Percentiles rank a stretch among this genome's conserved stretches.
phyloP scores from a whole-genome alignment of 164 flowering plant genomes.

The Cinnamomum micranthum region DNA sequence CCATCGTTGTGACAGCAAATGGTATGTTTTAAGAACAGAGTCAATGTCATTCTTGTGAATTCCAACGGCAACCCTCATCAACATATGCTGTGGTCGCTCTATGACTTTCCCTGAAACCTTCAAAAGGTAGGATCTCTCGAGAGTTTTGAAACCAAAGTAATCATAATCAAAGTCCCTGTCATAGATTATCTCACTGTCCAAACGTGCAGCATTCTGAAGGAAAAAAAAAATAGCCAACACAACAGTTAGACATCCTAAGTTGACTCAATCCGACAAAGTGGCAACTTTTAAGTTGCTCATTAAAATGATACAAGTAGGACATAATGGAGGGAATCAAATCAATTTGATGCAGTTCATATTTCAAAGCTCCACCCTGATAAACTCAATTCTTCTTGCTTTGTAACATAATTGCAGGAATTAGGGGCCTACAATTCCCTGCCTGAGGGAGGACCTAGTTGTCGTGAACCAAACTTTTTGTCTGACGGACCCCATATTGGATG shows the following conservation, averaged over 20 bases:
- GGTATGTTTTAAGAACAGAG: slow-evolving; percentile 84
- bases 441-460: no score
- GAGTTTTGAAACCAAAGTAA: slow-evolving; percentile 98
- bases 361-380: not conserved
- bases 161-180: slow-evolving; percentile 98
- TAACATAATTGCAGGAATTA: not conserved
- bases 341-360: not conserved
- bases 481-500: no score
- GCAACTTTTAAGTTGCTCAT: no score
- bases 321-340: not conserved
- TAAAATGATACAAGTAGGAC: no score
- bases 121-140: slow-evolving; percentile 94
- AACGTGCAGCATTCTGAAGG: slow-evolving; percentile 81
- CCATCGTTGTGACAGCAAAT: slow-evolving; percentile 97
- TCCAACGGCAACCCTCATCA: slow-evolving; percentile 99
- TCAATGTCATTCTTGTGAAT: slow-evolving; percentile 95
- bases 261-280: not conserved
- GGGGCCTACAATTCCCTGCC: no score
- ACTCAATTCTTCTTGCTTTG: not conserved
- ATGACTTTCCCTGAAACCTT: slow-evolving; percentile 90
- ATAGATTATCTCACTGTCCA: slow-evolving; percentile 97
- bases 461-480: no score
- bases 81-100: slow-evolving; percentile 98
- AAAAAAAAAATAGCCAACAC: not conserved
- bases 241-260: not conserved